Conservation (phyloP, 768 basidiomycete genomes). For the Porpolomopsis calyptriformis region DNA sequence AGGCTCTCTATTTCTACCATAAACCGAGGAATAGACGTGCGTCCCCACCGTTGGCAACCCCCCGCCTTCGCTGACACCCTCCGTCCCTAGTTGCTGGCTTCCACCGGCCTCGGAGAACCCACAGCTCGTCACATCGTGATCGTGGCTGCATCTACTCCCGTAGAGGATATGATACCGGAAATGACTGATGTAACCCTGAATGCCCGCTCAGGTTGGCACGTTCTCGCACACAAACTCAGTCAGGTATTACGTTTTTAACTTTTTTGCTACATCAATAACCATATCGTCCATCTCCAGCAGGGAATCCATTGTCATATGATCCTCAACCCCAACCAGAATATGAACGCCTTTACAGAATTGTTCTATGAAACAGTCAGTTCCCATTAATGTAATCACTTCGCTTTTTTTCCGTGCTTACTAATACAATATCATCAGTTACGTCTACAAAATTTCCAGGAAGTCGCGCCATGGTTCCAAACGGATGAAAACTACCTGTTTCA, state of each 20-base stretch:
- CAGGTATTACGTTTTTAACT: slow-evolving; percentile 27
- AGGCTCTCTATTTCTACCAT: slow-evolving; percentile 35
- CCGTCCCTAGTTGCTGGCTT: slow-evolving; percentile 24
- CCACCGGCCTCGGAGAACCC: slow-evolving; percentile 14
- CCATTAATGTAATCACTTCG: not conserved
- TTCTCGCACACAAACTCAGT: slow-evolving; percentile 33
- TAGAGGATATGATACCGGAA: slow-evolving; percentile 15
- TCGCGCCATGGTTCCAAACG: slow-evolving; percentile 31
- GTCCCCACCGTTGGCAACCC: slow-evolving; percentile 6
- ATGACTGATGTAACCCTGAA: slow-evolving; percentile 19
- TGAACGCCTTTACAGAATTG: slow-evolving; percentile 34
- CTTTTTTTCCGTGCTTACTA: not conserved
- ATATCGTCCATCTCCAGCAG: slow-evolving; percentile 24
- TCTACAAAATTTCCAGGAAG: slow-evolving; percentile 30
- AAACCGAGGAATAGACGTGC: slow-evolving; percentile 35
- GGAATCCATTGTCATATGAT: slow-evolving; percentile 52
- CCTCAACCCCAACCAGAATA: slow-evolving; percentile 34
- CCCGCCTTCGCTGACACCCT: not conserved
- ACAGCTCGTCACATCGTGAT: slow-evolving; percentile 42
- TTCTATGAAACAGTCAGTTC: slow-evolving; percentile 34
- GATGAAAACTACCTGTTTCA: slow-evolving; percentile 30
- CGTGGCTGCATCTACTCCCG: slow-evolving; percentile 41
- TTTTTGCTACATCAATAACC: not conserved
- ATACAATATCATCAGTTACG: slow-evolving; percentile 22
- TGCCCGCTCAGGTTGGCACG: slow-evolving; percentile 29